Percentiles rank a stretch among this genome's conserved stretches.
Evolutionary conservation across 1,139 yeast genomes (phyloP).

Genomic region (Spathaspora sp.): DNA sequence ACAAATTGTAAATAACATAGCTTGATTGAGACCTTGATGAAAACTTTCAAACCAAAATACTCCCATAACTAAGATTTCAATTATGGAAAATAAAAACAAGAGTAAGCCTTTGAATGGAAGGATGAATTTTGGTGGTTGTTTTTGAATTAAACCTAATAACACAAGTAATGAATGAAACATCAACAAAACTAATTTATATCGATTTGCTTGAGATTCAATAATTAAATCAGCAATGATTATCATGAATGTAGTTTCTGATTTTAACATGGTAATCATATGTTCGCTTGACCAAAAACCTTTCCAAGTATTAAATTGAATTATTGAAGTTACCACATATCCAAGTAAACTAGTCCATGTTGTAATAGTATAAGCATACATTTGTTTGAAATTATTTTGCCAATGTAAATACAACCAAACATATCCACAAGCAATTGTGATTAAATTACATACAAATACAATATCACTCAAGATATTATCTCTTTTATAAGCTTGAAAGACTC

Average conservation of each 20-base stretch:
- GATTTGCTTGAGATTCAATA: slow-evolving; percentile 8
- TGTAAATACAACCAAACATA: slow-evolving; percentile 9
- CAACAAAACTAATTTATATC: slow-evolving; percentile 7
- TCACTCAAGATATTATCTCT: slow-evolving; percentile 8
- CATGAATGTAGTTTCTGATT: slow-evolving; percentile 12
- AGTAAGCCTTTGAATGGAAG: slow-evolving; percentile 5
- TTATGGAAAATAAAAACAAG: slow-evolving; percentile 10
- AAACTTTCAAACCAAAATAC: slow-evolving; percentile 13
- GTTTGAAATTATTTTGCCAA: slow-evolving; percentile 3
- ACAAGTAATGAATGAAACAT: slow-evolving; percentile 9
- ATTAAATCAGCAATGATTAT: slow-evolving; percentile 10
- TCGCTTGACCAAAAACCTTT: not conserved
- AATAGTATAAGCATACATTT: slow-evolving; percentile 9
- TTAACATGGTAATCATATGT: slow-evolving; percentile 6
- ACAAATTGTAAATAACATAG: slow-evolving; percentile 11
- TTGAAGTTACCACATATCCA: slow-evolving; percentile 5
- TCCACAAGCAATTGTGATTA: slow-evolving; percentile 8
- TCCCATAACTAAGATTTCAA: slow-evolving; percentile 10
- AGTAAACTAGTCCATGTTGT: slow-evolving; percentile 6
- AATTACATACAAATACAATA: slow-evolving; percentile 11
- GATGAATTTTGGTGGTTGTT: not conserved
- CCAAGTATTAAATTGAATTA: slow-evolving; percentile 5
- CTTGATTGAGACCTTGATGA: slow-evolving; percentile 3
- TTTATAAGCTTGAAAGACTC: not conserved
- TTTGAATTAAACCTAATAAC: slow-evolving; percentile 6